Base-by-base conservation (phyloP, 768 basidiomycete genomes). In the Mrakia hoshinonis region DNA sequence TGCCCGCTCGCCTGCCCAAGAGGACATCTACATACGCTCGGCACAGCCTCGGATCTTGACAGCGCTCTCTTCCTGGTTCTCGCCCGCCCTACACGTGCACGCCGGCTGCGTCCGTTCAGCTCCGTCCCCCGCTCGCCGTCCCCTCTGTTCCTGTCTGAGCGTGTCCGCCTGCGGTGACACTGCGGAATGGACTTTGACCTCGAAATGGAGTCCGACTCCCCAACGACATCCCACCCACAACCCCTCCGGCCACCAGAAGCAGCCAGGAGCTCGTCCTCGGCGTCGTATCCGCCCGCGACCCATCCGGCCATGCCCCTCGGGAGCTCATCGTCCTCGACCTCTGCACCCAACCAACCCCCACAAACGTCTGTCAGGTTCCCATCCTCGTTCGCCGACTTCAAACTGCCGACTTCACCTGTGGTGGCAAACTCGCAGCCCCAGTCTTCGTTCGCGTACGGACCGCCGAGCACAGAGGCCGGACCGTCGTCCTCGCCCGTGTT, bases 311-410 rank as follows among this genome's bases (percentile, higher is more conserved):
- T 22, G n/a, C 22, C 58, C 34, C 43, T 43, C 43, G 43, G 43
- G 43, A 1, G 58, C 34, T 24, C 58, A 29, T 61, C 34, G 31
- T 7, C 58, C 58, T 39, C 34, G 12, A 20, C 36, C 31, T 20
- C 26, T 31, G 31, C 55, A n/a, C 29, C 18, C 15, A 39, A 34
- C 58, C 58, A 34, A 38, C 34, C 18, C 15, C 58, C 9, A 20
- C 58, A 18, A 31, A 34, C 31, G 58, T 22, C 49, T n/a, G 22
- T 61, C 6, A 1, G 34, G 18, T 61, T 61, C 36, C 58, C 58
- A 1, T 61, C 58, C 36, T 61, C 58, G 31, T 61, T 61, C n/a
- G 58, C 58, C 15, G 58, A 61, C 7, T 61, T 61, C 36, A 61
- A 61, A 12, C 58, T 61, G 9, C 58, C 58, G 9, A 61, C 58